These are phyloP conservation scores for Leccinum subtestaceum DNA, from an alignment of 768 basidiomycete species.

Conservation along the genomic window DNA sequence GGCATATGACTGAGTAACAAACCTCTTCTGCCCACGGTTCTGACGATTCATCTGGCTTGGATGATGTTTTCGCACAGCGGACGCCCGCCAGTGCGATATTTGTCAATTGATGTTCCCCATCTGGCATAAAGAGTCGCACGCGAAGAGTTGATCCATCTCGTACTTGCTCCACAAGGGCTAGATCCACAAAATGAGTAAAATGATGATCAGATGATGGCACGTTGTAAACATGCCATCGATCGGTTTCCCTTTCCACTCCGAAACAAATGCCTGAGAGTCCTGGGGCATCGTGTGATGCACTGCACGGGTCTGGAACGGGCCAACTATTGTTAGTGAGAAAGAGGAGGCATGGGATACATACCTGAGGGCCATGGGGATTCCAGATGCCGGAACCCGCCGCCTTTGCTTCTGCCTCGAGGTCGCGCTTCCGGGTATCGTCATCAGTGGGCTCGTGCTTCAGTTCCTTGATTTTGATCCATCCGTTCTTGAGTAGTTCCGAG, in stretches of 20 bases:
- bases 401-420: constrained; percentile 75
- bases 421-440: constrained; percentile 68
- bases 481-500: constrained; percentile 74
- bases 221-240: constrained; percentile 64
- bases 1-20: constrained; percentile 19
- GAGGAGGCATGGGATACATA: constrained; percentile 22
- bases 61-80: constrained; percentile 66
- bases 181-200: constrained; percentile 7
- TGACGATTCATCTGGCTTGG: constrained; percentile 70
- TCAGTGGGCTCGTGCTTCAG: constrained; percentile 79
- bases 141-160: constrained; percentile 90
- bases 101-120: constrained; percentile 85
- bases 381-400: constrained; percentile 77
- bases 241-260: constrained; percentile 87
- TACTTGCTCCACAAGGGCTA: constrained; percentile 92
- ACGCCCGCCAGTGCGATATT: constrained; percentile 86
- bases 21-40: constrained; percentile 93
- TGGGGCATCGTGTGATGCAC: constrained; percentile 87
- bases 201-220: background rate
- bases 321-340: constrained; percentile 3
- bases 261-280: constrained; percentile 85
- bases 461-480: constrained; percentile 95
- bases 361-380: constrained; percentile 79
- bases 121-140: constrained; percentile 82
- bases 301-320: constrained; percentile 51